phyloP scores from a whole-genome alignment of 768 basidiomycete genomes.

The Pseudohyphozyma bogoriensis region DNA sequence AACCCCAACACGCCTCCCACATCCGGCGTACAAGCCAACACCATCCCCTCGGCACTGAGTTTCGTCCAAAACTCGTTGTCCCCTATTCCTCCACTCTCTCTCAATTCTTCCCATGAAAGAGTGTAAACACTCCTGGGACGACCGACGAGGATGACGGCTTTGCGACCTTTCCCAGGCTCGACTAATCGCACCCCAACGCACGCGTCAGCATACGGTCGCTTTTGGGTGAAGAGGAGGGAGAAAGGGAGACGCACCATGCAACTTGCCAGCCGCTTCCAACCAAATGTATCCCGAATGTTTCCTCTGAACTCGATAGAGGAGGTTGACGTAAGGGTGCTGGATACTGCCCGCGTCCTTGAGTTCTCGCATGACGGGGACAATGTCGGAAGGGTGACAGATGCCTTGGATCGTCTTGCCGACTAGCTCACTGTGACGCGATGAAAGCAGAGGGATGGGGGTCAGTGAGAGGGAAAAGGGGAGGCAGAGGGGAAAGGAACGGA shows the following conservation, averaged over 20 bases:
- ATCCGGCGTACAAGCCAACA: conserved; percentile 38
- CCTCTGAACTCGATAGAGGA: conserved; percentile 72
- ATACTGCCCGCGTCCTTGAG: conserved; percentile 49
- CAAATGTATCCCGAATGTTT: conserved; percentile 65
- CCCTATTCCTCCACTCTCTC: conserved; percentile 46
- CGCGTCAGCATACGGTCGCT: neutral
- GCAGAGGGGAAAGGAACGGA: conserved; percentile 15
- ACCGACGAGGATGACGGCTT: conserved; percentile 74
- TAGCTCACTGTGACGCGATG: conserved; percentile 69
- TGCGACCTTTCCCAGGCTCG: conserved; percentile 44
- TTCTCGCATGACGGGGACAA: conserved; percentile 83
- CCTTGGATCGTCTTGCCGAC: conserved; percentile 67
- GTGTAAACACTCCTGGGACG: conserved; percentile 47
- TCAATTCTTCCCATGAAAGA: conserved; percentile 52
- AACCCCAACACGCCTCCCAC: conserved; percentile 39
- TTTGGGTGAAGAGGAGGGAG: neutral
- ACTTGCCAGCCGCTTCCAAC: conserved; percentile 77
- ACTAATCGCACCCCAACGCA: too few relatives aligned
- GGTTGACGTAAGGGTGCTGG: conserved; percentile 49
- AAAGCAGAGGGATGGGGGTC: neutral
- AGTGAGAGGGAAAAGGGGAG: neutral
- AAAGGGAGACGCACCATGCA: conserved; percentile 44
- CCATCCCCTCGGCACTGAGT: conserved; percentile 39
- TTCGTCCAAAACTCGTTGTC: conserved; percentile 42
- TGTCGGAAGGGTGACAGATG: conserved; percentile 78